A percentile compares a stretch with the other conserved stretches of the same genome.
Evolutionary conservation across 371 early-diverging fungal species (phyloP).

Genomic region (Cokeromyces recurvatus): DNA sequence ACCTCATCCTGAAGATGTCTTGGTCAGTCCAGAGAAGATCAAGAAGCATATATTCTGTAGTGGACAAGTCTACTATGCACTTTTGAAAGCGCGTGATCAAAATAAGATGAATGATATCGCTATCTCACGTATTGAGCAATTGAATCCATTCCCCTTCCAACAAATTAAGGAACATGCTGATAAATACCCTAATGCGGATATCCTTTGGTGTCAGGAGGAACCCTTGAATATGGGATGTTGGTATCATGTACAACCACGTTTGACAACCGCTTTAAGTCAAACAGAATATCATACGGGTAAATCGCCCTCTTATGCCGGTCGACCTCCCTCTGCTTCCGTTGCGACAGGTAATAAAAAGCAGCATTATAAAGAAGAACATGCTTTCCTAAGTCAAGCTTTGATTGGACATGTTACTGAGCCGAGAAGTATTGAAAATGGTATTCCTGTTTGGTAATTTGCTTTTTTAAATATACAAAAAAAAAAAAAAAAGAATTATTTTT

Average conservation of each 20-base stretch:
- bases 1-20: slow-evolving; percentile 70
- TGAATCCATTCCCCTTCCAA: slow-evolving; percentile 96
- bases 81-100: slow-evolving; percentile 80
- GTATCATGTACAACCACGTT: slow-evolving; percentile 83
- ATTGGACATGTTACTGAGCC: slow-evolving; percentile 68
- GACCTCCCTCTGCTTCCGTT: slow-evolving; percentile 90
- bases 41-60: slow-evolving; percentile 88
- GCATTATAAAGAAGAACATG: slow-evolving; percentile 90
- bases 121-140: slow-evolving; percentile 92
- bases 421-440: slow-evolving; percentile 61
- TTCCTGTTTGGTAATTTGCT: slow-evolving; percentile 63
- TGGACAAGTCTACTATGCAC: slow-evolving; percentile 95
- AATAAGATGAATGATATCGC: slow-evolving; percentile 83
- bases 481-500: no score
- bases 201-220: slow-evolving; percentile 96
- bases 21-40: slow-evolving; percentile 74
- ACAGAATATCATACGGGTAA: slow-evolving; percentile 68
- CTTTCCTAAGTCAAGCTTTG: slow-evolving; percentile 79
- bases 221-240: slow-evolving; percentile 92
- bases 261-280: slow-evolving; percentile 74
- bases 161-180: slow-evolving; percentile 80
- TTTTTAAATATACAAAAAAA: no score
- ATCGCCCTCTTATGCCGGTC: slow-evolving; percentile 81
- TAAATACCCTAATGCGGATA: slow-evolving; percentile 85
- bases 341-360: slow-evolving; percentile 97